Evolutionary conservation across 2,329 filamentous ascomycete species (phyloP).

Genomic region (Colletotrichum echinochloae): DNA sequence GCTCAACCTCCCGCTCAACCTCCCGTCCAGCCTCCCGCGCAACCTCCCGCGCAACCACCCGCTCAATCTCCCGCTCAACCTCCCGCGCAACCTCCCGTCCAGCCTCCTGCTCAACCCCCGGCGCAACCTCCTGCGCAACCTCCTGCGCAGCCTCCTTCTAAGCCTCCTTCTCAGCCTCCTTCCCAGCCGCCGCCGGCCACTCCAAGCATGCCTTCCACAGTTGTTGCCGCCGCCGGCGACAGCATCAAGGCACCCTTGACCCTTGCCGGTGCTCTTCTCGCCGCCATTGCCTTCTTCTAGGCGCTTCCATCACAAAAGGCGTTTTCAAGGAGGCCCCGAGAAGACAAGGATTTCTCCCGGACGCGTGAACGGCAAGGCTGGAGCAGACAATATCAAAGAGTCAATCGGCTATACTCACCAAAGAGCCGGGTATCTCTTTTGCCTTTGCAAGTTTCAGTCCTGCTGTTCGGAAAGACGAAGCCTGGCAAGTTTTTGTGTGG

Average conservation of each 20-base stretch:
- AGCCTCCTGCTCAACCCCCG: constrained; percentile 6
- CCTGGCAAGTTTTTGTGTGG: not conserved
- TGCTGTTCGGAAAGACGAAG: not conserved
- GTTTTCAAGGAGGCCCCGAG: not conserved
- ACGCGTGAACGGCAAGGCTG: not conserved
- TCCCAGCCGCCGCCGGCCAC: constrained; percentile 5
- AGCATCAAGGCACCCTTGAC: constrained; percentile 25
- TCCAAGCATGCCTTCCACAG: constrained; percentile 12
- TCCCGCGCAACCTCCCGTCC: not conserved
- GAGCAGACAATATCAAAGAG: not conserved
- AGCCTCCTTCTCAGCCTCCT: constrained; percentile 21
- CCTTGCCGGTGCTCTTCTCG: constrained; percentile 15
- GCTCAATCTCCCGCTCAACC: not conserved
- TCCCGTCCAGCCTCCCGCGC: not conserved
- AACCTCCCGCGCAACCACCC: not conserved
- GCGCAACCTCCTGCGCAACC: constrained; percentile 11
- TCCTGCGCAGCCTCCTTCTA: constrained; percentile 13
- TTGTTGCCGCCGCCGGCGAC: constrained; percentile 29
- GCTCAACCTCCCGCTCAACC: not conserved
- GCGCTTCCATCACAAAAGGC: not conserved
- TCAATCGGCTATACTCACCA: not conserved
- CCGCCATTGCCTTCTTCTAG: constrained; percentile 31
- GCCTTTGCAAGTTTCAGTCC: not conserved
- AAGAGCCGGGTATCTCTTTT: not conserved
- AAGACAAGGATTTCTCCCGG: not conserved